phyloP scores from a whole-genome alignment of 768 basidiomycete genomes.

The Xerocomellus chrysenteron region DNA sequence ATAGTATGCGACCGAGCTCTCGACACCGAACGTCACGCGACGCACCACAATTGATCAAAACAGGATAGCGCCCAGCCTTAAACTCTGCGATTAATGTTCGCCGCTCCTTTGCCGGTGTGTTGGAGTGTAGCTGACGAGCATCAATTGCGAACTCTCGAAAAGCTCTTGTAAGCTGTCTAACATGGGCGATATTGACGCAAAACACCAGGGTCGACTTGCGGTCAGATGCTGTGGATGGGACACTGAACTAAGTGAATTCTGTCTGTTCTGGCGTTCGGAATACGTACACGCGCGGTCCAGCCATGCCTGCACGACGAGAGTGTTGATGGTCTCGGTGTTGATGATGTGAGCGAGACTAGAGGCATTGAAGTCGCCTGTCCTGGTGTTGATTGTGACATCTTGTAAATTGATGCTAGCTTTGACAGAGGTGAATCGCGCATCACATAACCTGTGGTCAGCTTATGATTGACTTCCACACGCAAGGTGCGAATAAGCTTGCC shows the following conservation, averaged over 20 bases:
- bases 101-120: conserved; percentile 64
- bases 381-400: conserved; percentile 61
- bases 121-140: conserved; percentile 75
- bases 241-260: conserved; percentile 2
- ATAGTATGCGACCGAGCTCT: not conserved
- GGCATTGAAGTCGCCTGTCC: conserved; percentile 80
- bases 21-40: conserved; percentile 11
- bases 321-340: conserved; percentile 76
- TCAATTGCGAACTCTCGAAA: conserved; percentile 80
- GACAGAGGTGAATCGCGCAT: conserved; percentile 83
- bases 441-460: conserved; percentile 63
- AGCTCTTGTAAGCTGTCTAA: conserved; percentile 64
- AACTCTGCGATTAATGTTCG: conserved; percentile 65
- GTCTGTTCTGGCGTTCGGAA: not conserved
- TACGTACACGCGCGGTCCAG: conserved; percentile 75
- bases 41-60: conserved; percentile 86
- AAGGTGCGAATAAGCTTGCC: conserved; percentile 43
- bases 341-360: conserved; percentile 77
- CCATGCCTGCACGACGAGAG: conserved; percentile 80
- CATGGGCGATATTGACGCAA: conserved; percentile 82
- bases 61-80: conserved; percentile 71
- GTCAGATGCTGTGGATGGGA: conserved; percentile 35
- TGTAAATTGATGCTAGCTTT: conserved; percentile 69
- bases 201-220: conserved; percentile 92
- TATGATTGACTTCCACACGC: not conserved